Percentiles rank a stretch among this genome's conserved stretches.
Conservation (phyloP, 176 grass and related monocot species). For the Rhynchospora breviuscula region DNA sequence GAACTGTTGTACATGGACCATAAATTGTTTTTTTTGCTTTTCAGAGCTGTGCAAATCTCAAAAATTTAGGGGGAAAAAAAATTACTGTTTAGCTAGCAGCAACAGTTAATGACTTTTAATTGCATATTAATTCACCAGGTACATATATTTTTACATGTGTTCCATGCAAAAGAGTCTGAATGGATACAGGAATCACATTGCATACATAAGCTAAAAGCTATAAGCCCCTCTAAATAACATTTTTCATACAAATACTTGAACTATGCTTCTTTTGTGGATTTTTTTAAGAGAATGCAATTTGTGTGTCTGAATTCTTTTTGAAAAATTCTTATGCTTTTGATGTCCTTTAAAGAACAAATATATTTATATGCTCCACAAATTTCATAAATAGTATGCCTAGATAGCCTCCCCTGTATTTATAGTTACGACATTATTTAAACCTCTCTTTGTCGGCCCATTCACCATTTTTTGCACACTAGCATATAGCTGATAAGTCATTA, state of each 20-base stretch:
- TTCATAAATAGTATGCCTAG: no score
- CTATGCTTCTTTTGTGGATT: neutral
- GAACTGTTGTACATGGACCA: slow-evolving; percentile 1
- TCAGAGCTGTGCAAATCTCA: neutral
- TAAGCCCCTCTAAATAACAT: neutral
- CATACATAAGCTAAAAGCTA: neutral
- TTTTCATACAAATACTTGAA: neutral
- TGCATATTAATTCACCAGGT: neutral
- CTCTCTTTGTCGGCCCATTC: no score
- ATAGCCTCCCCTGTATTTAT: no score
- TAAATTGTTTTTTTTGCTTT: neutral
- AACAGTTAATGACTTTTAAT: neutral
- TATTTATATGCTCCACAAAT: no score
- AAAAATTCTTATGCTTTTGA: neutral
- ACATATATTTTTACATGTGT: neutral
- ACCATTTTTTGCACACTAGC: no score
- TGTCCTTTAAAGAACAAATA: neutral
- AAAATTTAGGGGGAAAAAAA: neutral
- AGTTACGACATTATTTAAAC: no score
- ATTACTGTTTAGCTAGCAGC: neutral
- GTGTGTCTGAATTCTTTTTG: neutral
- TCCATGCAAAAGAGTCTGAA: neutral
- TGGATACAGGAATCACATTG: neutral
- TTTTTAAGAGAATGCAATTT: neutral
- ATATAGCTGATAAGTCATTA: neutral